Base-by-base conservation (phyloP, 495 filamentous ascomycete genomes). In the Aspergillus homomorphus region DNA sequence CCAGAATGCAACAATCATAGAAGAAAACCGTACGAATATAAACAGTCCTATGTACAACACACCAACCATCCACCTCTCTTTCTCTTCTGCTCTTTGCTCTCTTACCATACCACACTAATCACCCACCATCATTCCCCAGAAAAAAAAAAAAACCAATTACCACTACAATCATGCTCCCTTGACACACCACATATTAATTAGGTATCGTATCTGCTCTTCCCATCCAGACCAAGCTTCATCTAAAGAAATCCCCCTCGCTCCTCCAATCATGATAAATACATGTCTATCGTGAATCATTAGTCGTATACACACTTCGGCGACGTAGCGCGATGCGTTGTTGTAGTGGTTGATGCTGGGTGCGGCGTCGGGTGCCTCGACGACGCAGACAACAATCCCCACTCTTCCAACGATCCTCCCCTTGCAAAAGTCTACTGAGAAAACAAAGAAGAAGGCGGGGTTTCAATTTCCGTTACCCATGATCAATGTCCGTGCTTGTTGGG, bases 271-370 rank as follows among this genome's bases (percentile, higher is more conserved):
- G 62, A 38, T 38, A 38, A 38, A 76, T 74, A 70, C 72, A 74
- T 76, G 58, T 74, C 72, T 76, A 76, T 76, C 73, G 72, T 76
- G 66, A 72, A 66, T 76, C 73, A 63, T 76, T 72, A 76, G 66
- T 76, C 72, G 58, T 38, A 38, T 76, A 71, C 67, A 75, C 61
- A 61, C 62, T 64, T 66, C 62, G 51, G 30, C 45, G 51, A 50
- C 45, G 44, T 58, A 28, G 30, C 48, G 43, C 33, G 12, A 24
- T 20, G 49, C 45, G 23, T 14, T 3, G 26, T 38, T 38, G 33
- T 38, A 7, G 12, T 38, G 6, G n/a, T 12, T 38, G 33, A 4
- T 12, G 33, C 33, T 38, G 33, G 26, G 26, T 28, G 26, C 26
- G 9, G 26, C 4, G 26, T 28, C 26, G 26, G 26, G 9, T 4